Base-by-base conservation (phyloP, 1,284 basidiomycete genomes). In the Chalciporus sp. region DNA sequence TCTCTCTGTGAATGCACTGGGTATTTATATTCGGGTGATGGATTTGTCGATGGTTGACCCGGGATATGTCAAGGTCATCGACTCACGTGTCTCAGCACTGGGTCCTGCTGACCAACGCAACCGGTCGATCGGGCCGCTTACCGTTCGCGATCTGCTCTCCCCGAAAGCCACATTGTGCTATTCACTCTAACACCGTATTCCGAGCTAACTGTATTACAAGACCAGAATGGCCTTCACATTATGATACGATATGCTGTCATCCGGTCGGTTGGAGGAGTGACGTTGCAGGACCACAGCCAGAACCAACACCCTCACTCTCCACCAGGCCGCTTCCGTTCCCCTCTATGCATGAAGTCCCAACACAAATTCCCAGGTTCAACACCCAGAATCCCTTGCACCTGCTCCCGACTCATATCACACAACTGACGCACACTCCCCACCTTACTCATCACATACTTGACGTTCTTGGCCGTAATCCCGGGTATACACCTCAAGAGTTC, bases 391-490 rank as follows among this genome's bases (percentile, higher is more conserved):
- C 80, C 84, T 71, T 92, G 86, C 47, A 98, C 77, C 57, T 84
- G 77, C 52, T 76, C 70, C 57, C 85, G 64, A 35, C 66, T 71
- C 75, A 95, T 74, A 60, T 82, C 84, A 61, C 91, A 94, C 46
- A 98, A 72, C 69, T 90, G 86, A 44, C 84, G 77, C 28, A 98
- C 80, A 66, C 84, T 93, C 54, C 77, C 75, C 10, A 95, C 88
- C 62, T 85, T 86, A 58, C 79, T 83, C 88, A 91, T 92, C 50
- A 98, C 86, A 70, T 92, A 88, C 60, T 90, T 85, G 55, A 89
- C 82, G 66, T 96, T 97, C 76, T 94, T 94, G 42, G 83, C 83
- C 3, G 83, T 89, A 44, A 97, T 83, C 0, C 94, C 93, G 0
- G 92, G 92, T 45, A 94, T 73, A 42, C 78, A 76, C 16, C 88